Base-by-base conservation (phyloP, 73 alveolate species). In the Tetrahymena thermophila region DNA sequence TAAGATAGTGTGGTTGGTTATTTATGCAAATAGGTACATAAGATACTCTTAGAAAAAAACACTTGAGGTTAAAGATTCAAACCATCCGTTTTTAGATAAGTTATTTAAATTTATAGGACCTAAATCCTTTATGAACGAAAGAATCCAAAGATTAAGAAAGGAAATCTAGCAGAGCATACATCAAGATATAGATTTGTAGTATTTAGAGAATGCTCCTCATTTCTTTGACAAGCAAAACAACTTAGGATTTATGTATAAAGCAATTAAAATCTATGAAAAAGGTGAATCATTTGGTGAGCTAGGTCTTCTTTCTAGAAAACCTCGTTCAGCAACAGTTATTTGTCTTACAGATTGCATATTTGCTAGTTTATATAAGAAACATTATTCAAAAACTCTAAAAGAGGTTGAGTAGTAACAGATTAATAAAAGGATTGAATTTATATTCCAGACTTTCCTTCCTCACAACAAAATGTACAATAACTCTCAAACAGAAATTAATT, bases 281-380 rank as follows among this genome's bases (percentile, higher is more conserved):
- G 96, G 96, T 19, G 96, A 94, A 40, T 84, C 95, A 2, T 94
- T 94, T 94, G 96, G 96, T 14, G 96, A 94, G 71, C 43, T 84
- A n/a, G 96, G 95, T 38, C 57, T 94, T 1, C 85, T 94, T 84
- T 84, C 83, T 38, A 94, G 94, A 43, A 44, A 94, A 40, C 94
- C 96, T 83, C 85, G 96, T 35, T 94, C 83, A 35, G 96, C 96
- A 13, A 94, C 96, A 9, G 93, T 94, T 94, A 84, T 84, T 19
- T 94, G 96, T 28, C 95, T 85, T 1, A 84, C 93, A 43, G 94
- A 94, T 84, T 85, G 96, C 37, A 42, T 31, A 34, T 94, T 94
- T 84, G 96, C 96, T 21, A 94, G 93, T 25, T 40, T 94, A 16
- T 84, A 71, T 40, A 94, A 94, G 11, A 11, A 71, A 19, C 89